Evolutionary conservation across 148 eudicot genomes (phyloP).

Genomic region (Cornus kousa): DNA sequence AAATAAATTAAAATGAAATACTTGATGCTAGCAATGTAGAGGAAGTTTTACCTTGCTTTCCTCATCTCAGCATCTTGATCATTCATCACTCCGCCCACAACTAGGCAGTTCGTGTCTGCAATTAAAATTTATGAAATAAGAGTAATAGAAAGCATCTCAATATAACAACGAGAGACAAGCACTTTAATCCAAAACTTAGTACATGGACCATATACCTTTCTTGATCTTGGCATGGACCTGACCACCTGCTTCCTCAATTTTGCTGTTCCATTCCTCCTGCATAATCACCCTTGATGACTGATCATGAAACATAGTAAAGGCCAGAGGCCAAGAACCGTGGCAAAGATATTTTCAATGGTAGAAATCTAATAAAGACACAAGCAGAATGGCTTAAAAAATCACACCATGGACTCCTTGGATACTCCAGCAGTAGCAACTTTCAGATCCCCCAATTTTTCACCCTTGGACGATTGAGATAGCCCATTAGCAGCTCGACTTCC

Average conservation of each 20-base stretch:
- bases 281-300: slow-evolving; percentile 11
- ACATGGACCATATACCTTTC: slow-evolving; percentile 49
- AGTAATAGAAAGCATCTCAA: slow-evolving; percentile 10
- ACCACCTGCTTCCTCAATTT: slow-evolving; percentile 77
- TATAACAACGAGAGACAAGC: neutral
- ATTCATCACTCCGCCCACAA: slow-evolving; percentile 52
- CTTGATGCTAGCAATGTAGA: neutral
- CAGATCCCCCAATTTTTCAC: slow-evolving; percentile 66
- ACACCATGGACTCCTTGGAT: slow-evolving; percentile 60
- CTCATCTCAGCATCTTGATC: slow-evolving; percentile 63
- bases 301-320: neutral
- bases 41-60: slow-evolving; percentile 72
- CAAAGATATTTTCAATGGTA: neutral
- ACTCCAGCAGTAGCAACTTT: slow-evolving; percentile 64
- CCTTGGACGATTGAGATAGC: slow-evolving; percentile 42
- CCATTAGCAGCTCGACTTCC: slow-evolving; percentile 50
- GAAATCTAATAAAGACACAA: neutral
- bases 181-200: neutral
- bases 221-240: slow-evolving; percentile 70
- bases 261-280: slow-evolving; percentile 69
- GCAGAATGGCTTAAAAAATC: slow-evolving; percentile 7
- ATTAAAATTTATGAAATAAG: slow-evolving; percentile 1
- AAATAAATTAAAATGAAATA: neutral
- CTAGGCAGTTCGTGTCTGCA: slow-evolving; percentile 83
- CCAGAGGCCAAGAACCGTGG: neutral